Conservation (phyloP, 495 filamentous ascomycete genomes). For the Tricharina praecox region DNA sequence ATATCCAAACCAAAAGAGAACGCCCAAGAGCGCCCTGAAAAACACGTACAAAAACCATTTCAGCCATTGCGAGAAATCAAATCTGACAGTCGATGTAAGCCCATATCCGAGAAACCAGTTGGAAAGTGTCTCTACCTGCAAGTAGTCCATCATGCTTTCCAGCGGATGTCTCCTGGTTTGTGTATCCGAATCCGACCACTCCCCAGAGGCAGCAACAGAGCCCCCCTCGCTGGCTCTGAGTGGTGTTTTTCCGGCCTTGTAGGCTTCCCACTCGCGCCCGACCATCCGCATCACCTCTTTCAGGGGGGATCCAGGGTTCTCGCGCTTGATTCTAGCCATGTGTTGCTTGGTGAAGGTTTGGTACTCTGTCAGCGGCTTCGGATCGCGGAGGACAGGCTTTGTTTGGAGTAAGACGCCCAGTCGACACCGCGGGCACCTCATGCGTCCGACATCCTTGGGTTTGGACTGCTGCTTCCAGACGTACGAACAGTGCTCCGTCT, state of each 20-base stretch:
- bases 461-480: constrained; percentile 67
- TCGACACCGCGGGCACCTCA: constrained; percentile 56
- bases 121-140: too few species aligned
- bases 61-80: too few species aligned
- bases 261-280: not conserved
- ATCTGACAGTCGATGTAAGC: too few species aligned
- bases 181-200: too few species aligned
- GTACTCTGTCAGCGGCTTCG: constrained; percentile 36
- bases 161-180: too few species aligned
- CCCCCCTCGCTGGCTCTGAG: too few species aligned
- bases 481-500: constrained; percentile 37
- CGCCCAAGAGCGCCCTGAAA: too few species aligned
- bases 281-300: constrained; percentile 50
- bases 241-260: constrained; percentile 6
- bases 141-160: too few species aligned
- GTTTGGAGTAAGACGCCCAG: constrained; percentile 49
- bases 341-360: constrained; percentile 50
- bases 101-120: too few species aligned
- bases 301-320: constrained; percentile 37
- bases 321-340: constrained; percentile 38
- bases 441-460: constrained; percentile 49
- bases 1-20: too few species aligned
- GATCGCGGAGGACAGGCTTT: constrained; percentile 52
- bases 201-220: too few species aligned
- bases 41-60: too few species aligned